Percentiles rank a stretch among this genome's conserved stretches.
These are phyloP conservation scores for Russula foetens DNA, from an alignment of 768 basidiomycete species.

Conservation along the genomic window DNA sequence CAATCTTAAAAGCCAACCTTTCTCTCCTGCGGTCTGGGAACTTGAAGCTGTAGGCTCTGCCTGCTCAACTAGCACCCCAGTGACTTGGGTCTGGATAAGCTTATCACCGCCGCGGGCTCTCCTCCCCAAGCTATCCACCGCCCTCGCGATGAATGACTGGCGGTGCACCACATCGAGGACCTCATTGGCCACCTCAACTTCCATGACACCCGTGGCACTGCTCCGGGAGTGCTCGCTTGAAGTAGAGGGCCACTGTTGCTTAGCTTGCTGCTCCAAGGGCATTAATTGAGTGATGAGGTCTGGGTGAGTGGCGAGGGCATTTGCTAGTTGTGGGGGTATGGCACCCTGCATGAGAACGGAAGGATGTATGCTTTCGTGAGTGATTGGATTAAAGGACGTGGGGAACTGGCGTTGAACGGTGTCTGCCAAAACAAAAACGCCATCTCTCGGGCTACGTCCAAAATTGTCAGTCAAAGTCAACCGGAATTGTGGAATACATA, in stretches of 20 bases:
- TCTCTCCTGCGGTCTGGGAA: neutral
- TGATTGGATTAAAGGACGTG: neutral
- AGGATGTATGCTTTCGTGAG: slow-evolving; percentile 12
- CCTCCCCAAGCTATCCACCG: neutral
- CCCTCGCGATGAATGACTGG: neutral
- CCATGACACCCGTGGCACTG: neutral
- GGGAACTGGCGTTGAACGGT: slow-evolving; percentile 6
- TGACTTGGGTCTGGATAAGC: neutral
- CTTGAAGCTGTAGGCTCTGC: neutral
- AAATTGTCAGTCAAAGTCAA: neutral
- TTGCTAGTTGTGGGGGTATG: neutral
- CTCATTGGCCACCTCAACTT: neutral
- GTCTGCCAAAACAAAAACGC: slow-evolving; percentile 4
- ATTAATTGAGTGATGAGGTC: slow-evolving; percentile 5
- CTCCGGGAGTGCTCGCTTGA: neutral
- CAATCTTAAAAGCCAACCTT: neutral
- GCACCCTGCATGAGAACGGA: slow-evolving; percentile 10
- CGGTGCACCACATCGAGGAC: neutral
- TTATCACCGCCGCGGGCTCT: neutral
- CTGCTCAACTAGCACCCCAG: neutral
- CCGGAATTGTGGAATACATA: slow-evolving; percentile 23
- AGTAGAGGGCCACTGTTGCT: neutral
- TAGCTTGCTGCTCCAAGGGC: slow-evolving; percentile 10
- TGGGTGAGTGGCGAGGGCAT: neutral
- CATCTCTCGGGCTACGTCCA: slow-evolving; percentile 32